These are phyloP conservation scores for Pseudocercospora eumusae DNA, from an alignment of 2,329 filamentous ascomycete species.

Conservation along the genomic window DNA sequence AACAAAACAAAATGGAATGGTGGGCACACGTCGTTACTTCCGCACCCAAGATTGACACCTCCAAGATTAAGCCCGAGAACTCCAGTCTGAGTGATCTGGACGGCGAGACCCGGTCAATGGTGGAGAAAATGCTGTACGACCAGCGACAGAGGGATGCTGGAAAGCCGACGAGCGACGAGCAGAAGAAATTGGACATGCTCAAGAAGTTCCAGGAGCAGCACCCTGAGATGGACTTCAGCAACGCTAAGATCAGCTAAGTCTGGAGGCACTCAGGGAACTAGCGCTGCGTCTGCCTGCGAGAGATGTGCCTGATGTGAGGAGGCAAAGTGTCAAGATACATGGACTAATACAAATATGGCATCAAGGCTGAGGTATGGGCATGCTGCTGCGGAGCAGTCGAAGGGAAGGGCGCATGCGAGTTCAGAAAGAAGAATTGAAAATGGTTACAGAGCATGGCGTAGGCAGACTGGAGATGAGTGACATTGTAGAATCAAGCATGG, in stretches of 20 bases:
- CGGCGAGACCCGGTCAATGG: constrained; percentile 92
- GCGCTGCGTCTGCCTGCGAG: not conserved
- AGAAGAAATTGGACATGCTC: constrained; percentile 90
- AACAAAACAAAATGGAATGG: constrained; percentile 97
- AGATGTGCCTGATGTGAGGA: not conserved
- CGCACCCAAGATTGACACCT: constrained; percentile 90
- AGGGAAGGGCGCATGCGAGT: not conserved
- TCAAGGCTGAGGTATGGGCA: not conserved
- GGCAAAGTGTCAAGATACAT: not conserved
- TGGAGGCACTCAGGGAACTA: not conserved
- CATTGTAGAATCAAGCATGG: not conserved
- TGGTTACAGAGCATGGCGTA: not conserved
- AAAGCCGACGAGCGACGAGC: constrained; percentile 85
- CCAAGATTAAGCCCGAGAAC: constrained; percentile 91
- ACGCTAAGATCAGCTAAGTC: constrained; percentile 57
- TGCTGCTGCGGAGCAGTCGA: not conserved
- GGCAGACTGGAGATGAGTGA: not conserved
- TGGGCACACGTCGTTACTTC: constrained; percentile 88
- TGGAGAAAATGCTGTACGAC: constrained; percentile 99
- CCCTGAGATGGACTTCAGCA: constrained; percentile 70
- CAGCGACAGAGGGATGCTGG: constrained; percentile 95
- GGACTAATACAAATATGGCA: not conserved
- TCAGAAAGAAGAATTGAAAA: not conserved
- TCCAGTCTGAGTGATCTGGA: constrained; percentile 90
- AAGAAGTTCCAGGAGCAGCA: constrained; percentile 86